These are phyloP conservation scores for Citropsis articulata DNA, from an alignment of 345 rosid genomes.

Conservation along the genomic window DNA sequence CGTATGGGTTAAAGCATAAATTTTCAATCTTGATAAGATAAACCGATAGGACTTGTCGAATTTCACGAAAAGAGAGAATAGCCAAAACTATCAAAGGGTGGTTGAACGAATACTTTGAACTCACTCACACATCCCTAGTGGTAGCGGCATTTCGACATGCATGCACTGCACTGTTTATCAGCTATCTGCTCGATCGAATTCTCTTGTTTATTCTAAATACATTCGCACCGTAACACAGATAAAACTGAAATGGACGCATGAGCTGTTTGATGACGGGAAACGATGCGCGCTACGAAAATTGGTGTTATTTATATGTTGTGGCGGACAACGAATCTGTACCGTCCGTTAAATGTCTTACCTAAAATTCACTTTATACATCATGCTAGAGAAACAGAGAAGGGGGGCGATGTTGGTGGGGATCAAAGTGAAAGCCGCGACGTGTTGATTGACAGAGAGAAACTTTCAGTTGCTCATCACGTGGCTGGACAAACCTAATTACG, in stretches of 20 bases:
- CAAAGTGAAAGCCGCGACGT: background rate
- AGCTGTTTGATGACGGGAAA: background rate
- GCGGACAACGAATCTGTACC: conserved; percentile 5
- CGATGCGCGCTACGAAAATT: background rate
- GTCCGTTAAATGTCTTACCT: background rate
- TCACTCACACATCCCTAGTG: background rate
- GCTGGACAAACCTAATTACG: background rate
- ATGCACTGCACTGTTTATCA: too few species aligned
- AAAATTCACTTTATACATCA: background rate
- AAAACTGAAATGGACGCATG: background rate
- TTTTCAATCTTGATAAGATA: conserved; percentile 14
- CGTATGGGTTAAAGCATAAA: conserved; percentile 24
- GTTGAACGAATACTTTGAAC: background rate
- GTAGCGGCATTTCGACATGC: too few species aligned
- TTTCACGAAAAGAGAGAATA: background rate
- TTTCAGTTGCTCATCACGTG: background rate
- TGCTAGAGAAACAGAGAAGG: background rate
- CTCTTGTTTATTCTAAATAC: background rate
- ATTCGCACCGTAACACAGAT: background rate
- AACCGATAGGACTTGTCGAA: background rate
- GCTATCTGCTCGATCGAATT: too few species aligned
- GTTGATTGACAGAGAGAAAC: background rate
- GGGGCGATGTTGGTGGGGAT: background rate
- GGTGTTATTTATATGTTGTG: background rate
- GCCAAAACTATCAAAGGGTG: background rate